Percentiles rank a stretch among this genome's conserved stretches.
phyloP scores from a whole-genome alignment of 208 protist species.

The Crithidia sp. region DNA sequence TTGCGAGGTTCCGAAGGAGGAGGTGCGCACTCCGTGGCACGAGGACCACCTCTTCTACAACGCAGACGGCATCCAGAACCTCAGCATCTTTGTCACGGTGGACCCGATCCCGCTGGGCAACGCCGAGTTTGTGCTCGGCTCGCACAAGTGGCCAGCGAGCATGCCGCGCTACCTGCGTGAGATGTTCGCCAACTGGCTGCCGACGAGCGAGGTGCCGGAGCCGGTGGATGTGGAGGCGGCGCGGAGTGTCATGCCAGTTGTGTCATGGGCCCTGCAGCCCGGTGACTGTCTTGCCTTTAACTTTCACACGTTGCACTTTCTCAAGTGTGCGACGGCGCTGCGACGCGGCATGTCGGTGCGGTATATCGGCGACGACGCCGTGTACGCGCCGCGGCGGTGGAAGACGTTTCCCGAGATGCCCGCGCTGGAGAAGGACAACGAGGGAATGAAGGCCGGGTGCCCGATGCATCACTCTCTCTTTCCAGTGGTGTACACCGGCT shows the following conservation, averaged over 20 bases:
- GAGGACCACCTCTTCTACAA: constrained; percentile 58
- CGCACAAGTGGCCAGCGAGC: constrained; percentile 42
- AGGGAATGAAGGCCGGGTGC: constrained; percentile 19
- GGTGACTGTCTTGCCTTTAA: constrained; percentile 45
- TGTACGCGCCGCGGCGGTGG: constrained; percentile 36
- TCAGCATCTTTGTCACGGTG: constrained; percentile 55
- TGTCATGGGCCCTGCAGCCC: constrained; percentile 33
- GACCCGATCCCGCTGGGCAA: constrained; percentile 38
- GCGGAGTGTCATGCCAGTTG: constrained; percentile 30
- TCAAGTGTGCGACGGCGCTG: constrained; percentile 23
- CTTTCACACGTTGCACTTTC: constrained; percentile 40
- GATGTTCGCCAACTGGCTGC: constrained; percentile 39
- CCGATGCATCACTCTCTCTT: constrained; percentile 25
- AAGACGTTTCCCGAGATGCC: constrained; percentile 35
- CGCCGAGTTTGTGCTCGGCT: constrained; percentile 47
- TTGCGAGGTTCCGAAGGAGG: constrained; percentile 40
- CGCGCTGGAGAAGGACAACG: constrained; percentile 30
- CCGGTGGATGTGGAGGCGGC: constrained; percentile 37
- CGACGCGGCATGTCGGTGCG: constrained; percentile 45
- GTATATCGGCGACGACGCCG: constrained; percentile 38
- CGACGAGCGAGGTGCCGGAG: constrained; percentile 35
- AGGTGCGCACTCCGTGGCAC: constrained; percentile 48
- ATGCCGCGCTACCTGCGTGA: constrained; percentile 56
- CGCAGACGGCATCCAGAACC: constrained; percentile 40
- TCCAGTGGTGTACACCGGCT: constrained; percentile 21